These are phyloP conservation scores for Gynochthodes officinalis DNA, from an alignment of 257 asterid genomes.

Conservation along the genomic window DNA sequence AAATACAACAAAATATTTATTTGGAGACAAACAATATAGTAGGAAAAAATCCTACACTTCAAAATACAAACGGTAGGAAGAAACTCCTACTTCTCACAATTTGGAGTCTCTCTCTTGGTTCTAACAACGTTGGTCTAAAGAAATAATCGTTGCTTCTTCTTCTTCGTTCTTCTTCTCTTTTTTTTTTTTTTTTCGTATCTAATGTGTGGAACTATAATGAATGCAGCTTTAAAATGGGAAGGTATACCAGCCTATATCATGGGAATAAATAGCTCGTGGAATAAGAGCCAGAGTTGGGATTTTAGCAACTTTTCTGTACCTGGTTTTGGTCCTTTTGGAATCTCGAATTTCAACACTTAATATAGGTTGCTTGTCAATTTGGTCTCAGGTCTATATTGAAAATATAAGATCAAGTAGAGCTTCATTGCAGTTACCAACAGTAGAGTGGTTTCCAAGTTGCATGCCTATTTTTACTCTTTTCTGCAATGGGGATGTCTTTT, in stretches of 20 bases:
- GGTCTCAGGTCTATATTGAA: constrained; percentile 60
- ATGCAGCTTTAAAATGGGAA: constrained; percentile 80
- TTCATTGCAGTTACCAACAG: neutral
- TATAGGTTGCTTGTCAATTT: constrained; percentile 85
- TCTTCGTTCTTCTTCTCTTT: no score
- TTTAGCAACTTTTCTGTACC: constrained; percentile 70
- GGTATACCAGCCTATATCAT: constrained; percentile 83
- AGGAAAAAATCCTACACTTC: no score
- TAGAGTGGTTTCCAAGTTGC: neutral
- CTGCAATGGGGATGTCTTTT: constrained; percentile 73
- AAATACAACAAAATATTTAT: no score
- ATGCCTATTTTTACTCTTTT: neutral
- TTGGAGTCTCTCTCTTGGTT: no score
- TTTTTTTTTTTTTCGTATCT: constrained; percentile 10
- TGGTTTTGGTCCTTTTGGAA: constrained; percentile 50
- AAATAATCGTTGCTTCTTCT: no score
- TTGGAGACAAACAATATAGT: no score
- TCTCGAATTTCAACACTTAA: constrained; percentile 53
- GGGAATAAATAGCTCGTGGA: constrained; percentile 83
- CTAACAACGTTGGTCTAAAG: no score
- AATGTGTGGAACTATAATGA: constrained; percentile 91
- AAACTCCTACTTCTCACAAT: no score
- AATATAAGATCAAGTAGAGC: no score
- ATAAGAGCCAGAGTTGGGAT: constrained; percentile 70
- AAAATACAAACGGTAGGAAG: no score